phyloP scores from a whole-genome alignment of 2,329 filamentous ascomycete species.

The Aspergillus tubingensis region DNA sequence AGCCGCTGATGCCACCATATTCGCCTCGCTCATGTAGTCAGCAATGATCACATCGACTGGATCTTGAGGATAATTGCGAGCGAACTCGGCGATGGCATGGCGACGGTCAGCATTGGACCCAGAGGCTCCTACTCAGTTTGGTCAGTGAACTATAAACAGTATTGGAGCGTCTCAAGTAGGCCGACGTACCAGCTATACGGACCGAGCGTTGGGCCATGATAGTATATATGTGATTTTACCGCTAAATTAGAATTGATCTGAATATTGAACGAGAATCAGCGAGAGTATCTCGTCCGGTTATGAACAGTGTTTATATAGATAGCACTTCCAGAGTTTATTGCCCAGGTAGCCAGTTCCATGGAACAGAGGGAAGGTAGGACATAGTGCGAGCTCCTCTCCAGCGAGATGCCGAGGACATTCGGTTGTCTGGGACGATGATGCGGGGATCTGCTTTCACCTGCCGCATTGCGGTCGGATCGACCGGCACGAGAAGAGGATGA shows the following conservation, averaged over 20 bases:
- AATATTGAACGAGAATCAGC: too few species aligned
- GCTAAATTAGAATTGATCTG: not conserved
- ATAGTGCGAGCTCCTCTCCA: not conserved
- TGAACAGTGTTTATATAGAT: not conserved
- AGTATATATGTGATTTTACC: not conserved
- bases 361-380: not conserved
- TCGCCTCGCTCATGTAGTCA: constrained; percentile 54
- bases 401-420: constrained; percentile 12
- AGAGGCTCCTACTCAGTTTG: constrained; percentile 39
- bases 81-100: constrained; percentile 48
- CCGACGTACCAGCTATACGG: constrained; percentile 30
- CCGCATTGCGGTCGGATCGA: not conserved
- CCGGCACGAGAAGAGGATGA: not conserved
- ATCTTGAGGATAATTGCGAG: constrained; percentile 44
- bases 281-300: too few species aligned
- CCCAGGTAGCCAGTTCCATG: not conserved
- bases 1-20: constrained; percentile 49
- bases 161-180: not conserved
- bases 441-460: constrained; percentile 10
- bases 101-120: constrained; percentile 49
- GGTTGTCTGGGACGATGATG: constrained; percentile 20
- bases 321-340: not conserved
- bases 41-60: constrained; percentile 51
- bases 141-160: not conserved
- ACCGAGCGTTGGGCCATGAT: constrained; percentile 27